Base-by-base conservation (phyloP, 495 filamentous ascomycete species). In the Polyplosphaeria fusca region DNA sequence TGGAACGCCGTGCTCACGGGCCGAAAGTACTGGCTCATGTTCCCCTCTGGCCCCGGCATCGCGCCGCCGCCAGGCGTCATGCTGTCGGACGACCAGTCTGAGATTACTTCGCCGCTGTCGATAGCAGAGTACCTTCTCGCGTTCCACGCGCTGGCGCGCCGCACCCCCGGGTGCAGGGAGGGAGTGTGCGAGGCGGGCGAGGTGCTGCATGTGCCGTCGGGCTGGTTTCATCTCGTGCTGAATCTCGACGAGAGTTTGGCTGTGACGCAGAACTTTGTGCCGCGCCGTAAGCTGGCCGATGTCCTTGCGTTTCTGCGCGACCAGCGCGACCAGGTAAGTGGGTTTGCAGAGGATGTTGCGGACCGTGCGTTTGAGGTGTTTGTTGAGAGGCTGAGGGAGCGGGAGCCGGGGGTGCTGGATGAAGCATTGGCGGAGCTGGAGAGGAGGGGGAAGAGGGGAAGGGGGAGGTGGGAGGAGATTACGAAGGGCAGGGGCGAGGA, bases 11-110 rank as follows among this genome's bases (percentile, higher is more conserved):
- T 97, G 14, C 70, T 98, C 27, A 79, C 85, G 49, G 93, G 93
- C 14, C 83, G 86, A 18, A 98, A 98, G 70, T 98, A 97, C 75
- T 98, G 93, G 93, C 94, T 98, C 58, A 95, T 90, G 86, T 92
- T 96, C 76, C 83, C 93, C 42, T 74, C 85, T 0, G 76, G 77
- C 14, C 70, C 79, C 25, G 80, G 78, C 22, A 74, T 78, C 38
- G 71, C 82, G 64, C 80, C 84, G 7, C 87, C 87, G 9, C 93
- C 93, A 3, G 93, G 93, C 19, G 90, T 98, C 18, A 94, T 87
- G 64, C 90, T 96, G 11, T 95, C 91, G 5, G 79, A 85, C 32
- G 93, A 98, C 67, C 86, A 89, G 64, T 92, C 90, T 65, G 93
- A 98, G 71, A 91, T 98, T 16, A 98, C 93, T 0, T 88, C 86